Evolutionary conservation across 2,329 filamentous ascomycete species (phyloP), one percentile per base, ranked within the genome.

Genomic region (Fusarium incarnatum): DNA sequence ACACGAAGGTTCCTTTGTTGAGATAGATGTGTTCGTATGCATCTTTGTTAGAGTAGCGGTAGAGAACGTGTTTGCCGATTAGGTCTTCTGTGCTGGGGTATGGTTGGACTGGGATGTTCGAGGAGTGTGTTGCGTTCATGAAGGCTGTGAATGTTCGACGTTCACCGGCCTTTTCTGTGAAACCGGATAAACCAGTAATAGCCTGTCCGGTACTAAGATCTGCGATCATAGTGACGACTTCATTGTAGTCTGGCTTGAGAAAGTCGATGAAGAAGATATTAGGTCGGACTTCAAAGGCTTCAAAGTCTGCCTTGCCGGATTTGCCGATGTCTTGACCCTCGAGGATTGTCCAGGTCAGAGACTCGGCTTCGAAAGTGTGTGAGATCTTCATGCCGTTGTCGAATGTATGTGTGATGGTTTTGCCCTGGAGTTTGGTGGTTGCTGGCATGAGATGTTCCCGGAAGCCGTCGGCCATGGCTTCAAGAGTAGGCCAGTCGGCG

Each of bases 251-350:
- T 8, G 68, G 55, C 9, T 71, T 71, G 37, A 57, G 22, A 13
- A 71, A 70, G 22, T 70, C 68, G 12, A 71, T 34, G 8, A 71
- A 60, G 45, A 70, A 70, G 2, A 70, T 23, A 12, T 53, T 48
- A 8, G 59, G 34, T 5, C 68, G 41, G 1, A 71, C 67, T 37
- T 71, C 63, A 7, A 49, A 71, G 3, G 68, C 54, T 8, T 68
- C 45, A 15, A 65, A 71, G 3, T 61, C 18, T 6, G 48, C 63
- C 4, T 57, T 20, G 1, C 40, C 68, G 3, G 20, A 52, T 2
- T 67, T 32, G 0, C 67, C 52, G 1, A 20, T n/a, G 3, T 37
- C 67, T 10, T 54, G 37, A 16, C 67, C 63, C 11, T 67, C 55
- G 0, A 64, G 23, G 3, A 70, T 54, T 18, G 41, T 57, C 67